Evolutionary conservation across 176 grass and related monocot species (phyloP), one percentile per base, ranked within the genome.

Genomic region (Elaeis guineensis): DNA sequence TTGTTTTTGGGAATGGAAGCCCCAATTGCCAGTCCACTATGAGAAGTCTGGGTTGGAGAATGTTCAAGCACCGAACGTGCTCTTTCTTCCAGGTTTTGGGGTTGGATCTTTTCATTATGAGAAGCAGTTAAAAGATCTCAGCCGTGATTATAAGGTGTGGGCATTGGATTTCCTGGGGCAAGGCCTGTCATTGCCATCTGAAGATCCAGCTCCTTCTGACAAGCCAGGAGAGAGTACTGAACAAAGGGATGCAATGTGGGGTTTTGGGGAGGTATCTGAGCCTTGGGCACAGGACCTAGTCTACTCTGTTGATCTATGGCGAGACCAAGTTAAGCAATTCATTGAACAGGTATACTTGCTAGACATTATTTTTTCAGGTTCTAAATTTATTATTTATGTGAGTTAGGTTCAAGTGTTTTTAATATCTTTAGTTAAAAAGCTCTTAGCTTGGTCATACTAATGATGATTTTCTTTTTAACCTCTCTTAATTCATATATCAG

Each of bases 51-150:
- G 87, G 28, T 70, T 55, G 5, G 49, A 80, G 51, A 97, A 97
- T 17, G 79, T 56, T 63, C 78, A 82, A 26, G 83, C 93, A 0
- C 93, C 93, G 1, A 81, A 84, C 0, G 78, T 97, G 72, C 87
- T 91, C 61, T 97, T 97, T 64, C 79, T 97, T n/a, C 93, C 93
- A 1, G 93, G 93, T 21, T 97, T 97, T 30, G 93, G 93, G 14
- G 87, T 89, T 23, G 87, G 87, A 1, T 73, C 84, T 0, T 97
- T 97, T 50, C 93, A 97, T 71, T 97, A 52, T 28, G 93, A 97
- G 72, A 97, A 97, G 75, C 93, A 97, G 30, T 55, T 97, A 70
- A 83, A 30, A 67, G 87, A 97, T 78, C 71, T 97, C 44, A 87
- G 93, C 0, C 66, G 73, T 12, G 79, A 91, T 71, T 80, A 91